These are phyloP conservation scores for Neoboletus subvelutipes DNA, from an alignment of 768 basidiomycete genomes.

Conservation along the genomic window DNA sequence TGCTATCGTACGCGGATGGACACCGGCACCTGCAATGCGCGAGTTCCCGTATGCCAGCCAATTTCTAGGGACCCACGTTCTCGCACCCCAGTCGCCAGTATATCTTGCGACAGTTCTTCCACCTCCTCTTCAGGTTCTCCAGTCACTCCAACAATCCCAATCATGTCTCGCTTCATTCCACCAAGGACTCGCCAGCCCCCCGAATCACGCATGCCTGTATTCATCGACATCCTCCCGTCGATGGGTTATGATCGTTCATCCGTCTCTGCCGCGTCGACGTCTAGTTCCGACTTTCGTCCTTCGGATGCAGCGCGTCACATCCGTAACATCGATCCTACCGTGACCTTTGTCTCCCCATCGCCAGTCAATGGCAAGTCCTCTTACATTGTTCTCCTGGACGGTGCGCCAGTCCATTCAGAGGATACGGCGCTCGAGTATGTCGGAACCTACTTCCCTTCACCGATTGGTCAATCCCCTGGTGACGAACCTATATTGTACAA, in stretches of 20 bases:
- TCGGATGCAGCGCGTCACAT: conserved; percentile 48
- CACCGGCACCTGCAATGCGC: conserved; percentile 22
- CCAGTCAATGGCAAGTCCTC: conserved; percentile 50
- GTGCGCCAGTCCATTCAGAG: conserved; percentile 53
- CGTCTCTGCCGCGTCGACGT: background rate
- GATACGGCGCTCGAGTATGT: conserved; percentile 36
- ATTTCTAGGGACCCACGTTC: conserved; percentile 12
- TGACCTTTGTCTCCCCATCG: conserved; percentile 57
- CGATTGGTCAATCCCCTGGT: conserved; percentile 22
- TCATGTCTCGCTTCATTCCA: conserved; percentile 24
- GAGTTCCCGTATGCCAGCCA: conserved; percentile 16
- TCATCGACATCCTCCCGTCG: conserved; percentile 33
- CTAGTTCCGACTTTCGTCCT: conserved; percentile 1
- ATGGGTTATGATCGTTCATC: background rate
- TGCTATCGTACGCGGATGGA: conserved; percentile 31
- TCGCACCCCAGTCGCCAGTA: conserved; percentile 20
- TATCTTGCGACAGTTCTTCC: conserved; percentile 30
- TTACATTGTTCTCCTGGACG: conserved; percentile 54
- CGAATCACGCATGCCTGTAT: conserved; percentile 32
- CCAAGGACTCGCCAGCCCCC: conserved; percentile 23
- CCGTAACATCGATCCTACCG: conserved; percentile 60
- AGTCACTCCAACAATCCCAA: conserved; percentile 10
- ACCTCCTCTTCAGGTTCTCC: conserved; percentile 22
- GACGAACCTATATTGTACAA: conserved; percentile 50
- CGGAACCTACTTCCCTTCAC: conserved; percentile 34